These are phyloP conservation scores for Aegilops bicornis DNA, from an alignment of 176 grass and related monocot genomes.

Conservation along the genomic window DNA sequence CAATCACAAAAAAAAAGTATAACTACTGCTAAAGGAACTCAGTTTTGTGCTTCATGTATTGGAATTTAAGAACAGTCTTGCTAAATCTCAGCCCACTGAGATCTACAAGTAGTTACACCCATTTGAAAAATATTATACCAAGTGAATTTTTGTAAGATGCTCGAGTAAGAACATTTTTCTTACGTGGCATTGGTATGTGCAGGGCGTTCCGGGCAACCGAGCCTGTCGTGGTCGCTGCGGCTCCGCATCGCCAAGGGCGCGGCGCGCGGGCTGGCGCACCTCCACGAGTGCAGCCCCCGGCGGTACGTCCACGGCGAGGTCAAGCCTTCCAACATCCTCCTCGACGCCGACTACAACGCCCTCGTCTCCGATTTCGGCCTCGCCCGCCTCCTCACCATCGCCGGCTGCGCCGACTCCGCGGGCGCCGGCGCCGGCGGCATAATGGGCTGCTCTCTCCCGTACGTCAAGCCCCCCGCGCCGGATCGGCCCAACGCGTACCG, in stretches of 20 bases:
- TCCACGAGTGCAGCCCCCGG: constrained; percentile 85
- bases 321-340: constrained; percentile 79
- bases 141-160: no score
- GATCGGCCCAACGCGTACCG: constrained; percentile 39
- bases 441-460: constrained; percentile 45
- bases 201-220: constrained; percentile 38
- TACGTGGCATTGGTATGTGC: background rate
- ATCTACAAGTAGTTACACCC: no score
- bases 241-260: constrained; percentile 60
- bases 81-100: no score
- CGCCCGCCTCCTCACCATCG: constrained; percentile 54
- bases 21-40: no score
- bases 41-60: no score
- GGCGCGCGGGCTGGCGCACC: constrained; percentile 68
- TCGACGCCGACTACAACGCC: constrained; percentile 65
- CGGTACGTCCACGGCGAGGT: constrained; percentile 80
- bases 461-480: constrained; percentile 30
- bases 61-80: no score
- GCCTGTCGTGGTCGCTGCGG: constrained; percentile 56
- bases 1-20: no score
- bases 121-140: no score
- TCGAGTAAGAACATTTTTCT: background rate
- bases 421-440: constrained; percentile 2
- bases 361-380: constrained; percentile 78
- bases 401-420: constrained; percentile 45